A percentile compares a stretch with the other conserved stretches of the same genome.
Conservation (phyloP, 2,329 filamentous ascomycete species). For the Colletotrichum chrysophilum region DNA sequence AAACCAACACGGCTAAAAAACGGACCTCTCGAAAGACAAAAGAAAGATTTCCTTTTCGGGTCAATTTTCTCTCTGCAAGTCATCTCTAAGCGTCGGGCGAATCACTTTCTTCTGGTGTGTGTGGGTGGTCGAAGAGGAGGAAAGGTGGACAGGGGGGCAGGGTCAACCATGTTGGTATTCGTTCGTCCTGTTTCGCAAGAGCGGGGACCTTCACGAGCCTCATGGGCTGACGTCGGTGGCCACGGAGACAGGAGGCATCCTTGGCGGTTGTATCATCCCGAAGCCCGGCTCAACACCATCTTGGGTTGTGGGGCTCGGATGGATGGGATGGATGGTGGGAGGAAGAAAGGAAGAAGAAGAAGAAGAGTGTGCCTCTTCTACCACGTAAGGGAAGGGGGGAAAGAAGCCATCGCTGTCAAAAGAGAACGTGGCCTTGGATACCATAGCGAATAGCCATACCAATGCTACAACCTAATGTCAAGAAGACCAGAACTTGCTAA, state of each 20-base stretch:
- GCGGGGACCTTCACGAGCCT: background rate
- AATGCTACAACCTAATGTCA: constrained; percentile 19
- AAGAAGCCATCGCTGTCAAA: constrained; percentile 3
- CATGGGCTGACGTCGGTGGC: background rate
- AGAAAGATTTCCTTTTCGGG: background rate
- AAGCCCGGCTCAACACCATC: background rate
- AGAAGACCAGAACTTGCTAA: background rate
- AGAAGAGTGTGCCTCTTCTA: background rate
- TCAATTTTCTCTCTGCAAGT: background rate
- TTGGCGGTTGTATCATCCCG: constrained; percentile 18
- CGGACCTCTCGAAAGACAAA: background rate
- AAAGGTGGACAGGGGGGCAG: background rate
- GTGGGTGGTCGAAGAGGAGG: background rate
- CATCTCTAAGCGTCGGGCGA: background rate
- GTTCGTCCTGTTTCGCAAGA: constrained; percentile 7
- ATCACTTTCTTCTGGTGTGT: background rate
- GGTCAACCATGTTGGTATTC: background rate
- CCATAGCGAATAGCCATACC: background rate
- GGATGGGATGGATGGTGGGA: background rate
- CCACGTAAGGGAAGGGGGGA: background rate
- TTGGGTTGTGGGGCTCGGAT: background rate
- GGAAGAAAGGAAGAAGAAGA: background rate
- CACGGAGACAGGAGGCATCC: constrained; percentile 1
- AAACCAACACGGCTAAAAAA: background rate
- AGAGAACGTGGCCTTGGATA: background rate